Evolutionary conservation across 2,329 filamentous ascomycete genomes (phyloP).

Genomic region (Calonectria pseudoreteaudii): DNA sequence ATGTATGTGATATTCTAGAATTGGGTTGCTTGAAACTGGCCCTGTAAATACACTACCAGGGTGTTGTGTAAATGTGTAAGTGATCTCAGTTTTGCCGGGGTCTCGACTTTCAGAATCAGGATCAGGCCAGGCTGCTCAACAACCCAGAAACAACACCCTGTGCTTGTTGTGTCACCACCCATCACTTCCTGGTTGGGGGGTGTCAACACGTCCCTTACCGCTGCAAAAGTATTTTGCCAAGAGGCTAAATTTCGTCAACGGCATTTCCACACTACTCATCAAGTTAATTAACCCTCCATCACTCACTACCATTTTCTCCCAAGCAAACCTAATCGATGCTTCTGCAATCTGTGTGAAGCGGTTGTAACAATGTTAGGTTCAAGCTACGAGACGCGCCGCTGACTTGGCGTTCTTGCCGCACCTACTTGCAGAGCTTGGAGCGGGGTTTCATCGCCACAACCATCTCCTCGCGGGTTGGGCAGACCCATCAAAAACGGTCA

Average conservation of each 20-base stretch:
- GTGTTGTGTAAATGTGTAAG: neutral
- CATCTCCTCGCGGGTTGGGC: neutral
- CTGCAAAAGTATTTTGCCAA: neutral
- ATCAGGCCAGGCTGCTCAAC: constrained; percentile 8
- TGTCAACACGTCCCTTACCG: neutral
- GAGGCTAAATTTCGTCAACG: neutral
- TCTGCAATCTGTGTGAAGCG: neutral
- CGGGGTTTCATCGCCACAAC: constrained; percentile 11
- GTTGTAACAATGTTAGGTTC: neutral
- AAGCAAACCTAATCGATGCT: neutral
- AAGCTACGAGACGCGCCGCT: neutral
- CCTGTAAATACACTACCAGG: neutral
- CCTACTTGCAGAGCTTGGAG: neutral
- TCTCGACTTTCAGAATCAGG: constrained; percentile 19
- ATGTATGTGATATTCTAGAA: neutral
- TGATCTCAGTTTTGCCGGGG: neutral
- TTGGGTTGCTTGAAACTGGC: neutral
- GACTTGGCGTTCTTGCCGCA: neutral
- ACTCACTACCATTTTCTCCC: neutral
- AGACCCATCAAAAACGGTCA: constrained; percentile 8
- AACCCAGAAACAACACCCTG: constrained; percentile 6
- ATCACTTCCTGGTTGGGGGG: neutral
- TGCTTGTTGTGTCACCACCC: neutral
- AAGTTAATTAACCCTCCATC: neutral
- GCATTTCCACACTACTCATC: neutral